Evolutionary conservation across 2,329 filamentous ascomycete genomes (phyloP).

Genomic region (Colletotrichum cereale): DNA sequence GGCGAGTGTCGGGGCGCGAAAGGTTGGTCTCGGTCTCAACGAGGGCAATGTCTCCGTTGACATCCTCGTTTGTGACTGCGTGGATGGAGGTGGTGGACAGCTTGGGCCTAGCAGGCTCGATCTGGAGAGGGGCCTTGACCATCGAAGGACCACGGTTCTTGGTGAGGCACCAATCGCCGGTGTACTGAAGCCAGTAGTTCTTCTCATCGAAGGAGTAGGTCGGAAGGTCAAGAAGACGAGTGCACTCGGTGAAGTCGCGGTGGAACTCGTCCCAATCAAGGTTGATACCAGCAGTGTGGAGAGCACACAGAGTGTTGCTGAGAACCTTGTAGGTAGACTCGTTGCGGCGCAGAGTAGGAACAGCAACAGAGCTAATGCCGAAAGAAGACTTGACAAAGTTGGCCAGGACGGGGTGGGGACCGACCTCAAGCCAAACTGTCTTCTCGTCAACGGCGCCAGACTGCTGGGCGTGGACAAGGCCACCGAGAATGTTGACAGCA

Average conservation of each 20-base stretch:
- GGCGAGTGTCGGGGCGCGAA: slow-evolving; percentile 70
- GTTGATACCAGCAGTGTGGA: slow-evolving; percentile 72
- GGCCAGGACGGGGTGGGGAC: slow-evolving; percentile 76
- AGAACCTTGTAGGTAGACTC: slow-evolving; percentile 76
- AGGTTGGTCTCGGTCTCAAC: slow-evolving; percentile 76
- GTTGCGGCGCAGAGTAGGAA: slow-evolving; percentile 72
- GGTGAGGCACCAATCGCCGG: slow-evolving; percentile 78
- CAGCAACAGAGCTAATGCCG: slow-evolving; percentile 62
- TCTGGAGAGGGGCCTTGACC: slow-evolving; percentile 47
- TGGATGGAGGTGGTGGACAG: slow-evolving; percentile 76
- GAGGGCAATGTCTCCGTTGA: slow-evolving; percentile 69
- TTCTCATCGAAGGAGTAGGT: slow-evolving; percentile 80
- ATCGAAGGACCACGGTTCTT: slow-evolving; percentile 71
- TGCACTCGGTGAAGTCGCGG: slow-evolving; percentile 56
- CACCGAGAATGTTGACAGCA: slow-evolving; percentile 74
- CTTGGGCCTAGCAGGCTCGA: slow-evolving; percentile 63
- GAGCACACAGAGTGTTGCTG: slow-evolving; percentile 63
- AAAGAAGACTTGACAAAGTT: slow-evolving; percentile 73
- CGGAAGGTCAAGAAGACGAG: slow-evolving; percentile 71
- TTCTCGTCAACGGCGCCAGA: slow-evolving; percentile 68
- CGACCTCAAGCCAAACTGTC: slow-evolving; percentile 77
- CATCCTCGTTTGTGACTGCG: slow-evolving; percentile 71
- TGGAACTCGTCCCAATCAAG: slow-evolving; percentile 81
- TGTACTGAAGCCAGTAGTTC: slow-evolving; percentile 75
- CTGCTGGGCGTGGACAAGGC: slow-evolving; percentile 67